phyloP scores from a whole-genome alignment of 1,139 yeast species.

The Suhomyces guaymorum region DNA sequence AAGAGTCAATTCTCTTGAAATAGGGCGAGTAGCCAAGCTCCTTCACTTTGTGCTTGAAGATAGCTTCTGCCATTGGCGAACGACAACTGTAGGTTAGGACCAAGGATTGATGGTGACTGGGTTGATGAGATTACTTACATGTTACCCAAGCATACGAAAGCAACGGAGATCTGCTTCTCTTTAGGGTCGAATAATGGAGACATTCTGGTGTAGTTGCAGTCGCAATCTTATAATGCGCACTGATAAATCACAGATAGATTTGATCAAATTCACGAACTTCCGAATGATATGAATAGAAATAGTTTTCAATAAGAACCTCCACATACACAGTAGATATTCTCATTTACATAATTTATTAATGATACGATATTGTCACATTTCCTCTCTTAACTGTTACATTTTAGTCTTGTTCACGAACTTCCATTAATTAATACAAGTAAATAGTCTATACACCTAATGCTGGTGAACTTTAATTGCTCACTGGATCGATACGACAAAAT shows the following conservation, averaged over 20 bases:
- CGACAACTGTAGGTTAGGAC: slow-evolving; percentile 60
- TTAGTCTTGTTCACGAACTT: too few relatives aligned
- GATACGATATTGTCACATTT: too few relatives aligned
- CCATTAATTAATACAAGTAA: not conserved
- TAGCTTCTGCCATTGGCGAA: slow-evolving; percentile 98
- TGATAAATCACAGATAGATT: too few relatives aligned
- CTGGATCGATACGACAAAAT: slow-evolving; percentile 24
- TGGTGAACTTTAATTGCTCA: slow-evolving; percentile 14
- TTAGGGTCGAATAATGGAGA: slow-evolving; percentile 21
- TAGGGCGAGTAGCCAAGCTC: slow-evolving; percentile 40
- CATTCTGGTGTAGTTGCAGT: slow-evolving; percentile 1
- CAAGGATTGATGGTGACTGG: too few relatives aligned
- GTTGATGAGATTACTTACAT: slow-evolving; percentile 62
- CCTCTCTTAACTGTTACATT: too few relatives aligned
- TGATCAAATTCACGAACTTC: not conserved
- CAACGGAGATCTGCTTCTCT: slow-evolving; percentile 56
- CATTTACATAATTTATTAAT: too few relatives aligned
- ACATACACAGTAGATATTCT: too few relatives aligned
- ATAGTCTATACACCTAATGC: slow-evolving; percentile 1
- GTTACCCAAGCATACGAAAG: slow-evolving; percentile 90
- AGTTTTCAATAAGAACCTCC: too few relatives aligned
- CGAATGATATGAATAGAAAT: too few relatives aligned
- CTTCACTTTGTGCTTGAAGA: slow-evolving; percentile 66
- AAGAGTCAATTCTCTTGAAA: slow-evolving; percentile 70
- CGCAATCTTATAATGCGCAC: not conserved